Percentiles rank a stretch among this genome's conserved stretches.
phyloP scores from a whole-genome alignment of 805 yeast genomes.

The Starmera quercuum region DNA sequence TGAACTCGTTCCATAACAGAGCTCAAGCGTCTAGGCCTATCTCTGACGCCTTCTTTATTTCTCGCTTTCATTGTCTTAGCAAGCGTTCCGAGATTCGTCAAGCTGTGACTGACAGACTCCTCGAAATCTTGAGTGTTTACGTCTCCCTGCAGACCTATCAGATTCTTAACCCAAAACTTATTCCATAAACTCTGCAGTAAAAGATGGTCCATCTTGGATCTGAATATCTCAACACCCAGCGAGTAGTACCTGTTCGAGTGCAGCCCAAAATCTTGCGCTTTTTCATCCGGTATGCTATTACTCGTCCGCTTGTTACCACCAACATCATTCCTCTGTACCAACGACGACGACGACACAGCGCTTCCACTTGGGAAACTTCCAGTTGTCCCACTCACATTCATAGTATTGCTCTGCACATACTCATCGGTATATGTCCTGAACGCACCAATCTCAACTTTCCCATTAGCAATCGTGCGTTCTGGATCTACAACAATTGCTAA shows the following conservation, averaged over 20 bases:
- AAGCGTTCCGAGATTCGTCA: too few relatives aligned
- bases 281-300: slow-evolving; percentile 36
- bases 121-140: slow-evolving; percentile 1
- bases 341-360: slow-evolving; percentile 9
- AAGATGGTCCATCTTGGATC: slow-evolving; percentile 40
- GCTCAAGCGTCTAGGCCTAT: too few relatives aligned
- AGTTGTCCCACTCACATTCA: slow-evolving; percentile 2
- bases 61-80: too few relatives aligned
- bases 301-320: background rate
- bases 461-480: slow-evolving; percentile 50
- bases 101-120: background rate
- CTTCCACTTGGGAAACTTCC: too few relatives aligned
- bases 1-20: too few relatives aligned
- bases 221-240: slow-evolving; percentile 53
- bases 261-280: slow-evolving; percentile 58
- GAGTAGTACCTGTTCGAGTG: slow-evolving; percentile 67
- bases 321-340: background rate
- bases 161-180: slow-evolving; percentile 38
- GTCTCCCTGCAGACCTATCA: slow-evolving; percentile 14
- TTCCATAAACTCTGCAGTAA: slow-evolving; percentile 36
- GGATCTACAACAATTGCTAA: slow-evolving; percentile 88
- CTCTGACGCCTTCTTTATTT: too few relatives aligned
- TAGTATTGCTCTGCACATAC: slow-evolving; percentile 8
- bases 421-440: slow-evolving; percentile 60
- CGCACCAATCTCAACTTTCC: slow-evolving; percentile 78